These are phyloP conservation scores for Teunomyces kruisii DNA, from an alignment of 805 yeast genomes.

Conservation along the genomic window DNA sequence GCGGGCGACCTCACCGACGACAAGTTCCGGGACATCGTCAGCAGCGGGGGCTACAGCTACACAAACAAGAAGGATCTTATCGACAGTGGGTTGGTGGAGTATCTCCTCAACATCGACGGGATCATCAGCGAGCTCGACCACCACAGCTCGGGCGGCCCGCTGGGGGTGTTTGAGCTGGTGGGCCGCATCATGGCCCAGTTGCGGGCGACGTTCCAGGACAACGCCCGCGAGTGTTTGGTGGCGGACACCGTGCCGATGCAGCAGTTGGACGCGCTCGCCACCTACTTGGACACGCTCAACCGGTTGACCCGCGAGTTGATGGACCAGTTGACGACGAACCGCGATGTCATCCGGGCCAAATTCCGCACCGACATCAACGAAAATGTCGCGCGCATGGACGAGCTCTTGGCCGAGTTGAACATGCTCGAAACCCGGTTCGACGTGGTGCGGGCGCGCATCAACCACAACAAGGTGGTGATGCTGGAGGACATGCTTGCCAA, in stretches of 20 bases:
- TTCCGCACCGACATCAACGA: conserved; percentile 27
- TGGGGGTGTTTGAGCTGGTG: conserved; percentile 7
- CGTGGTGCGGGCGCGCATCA: conserved; percentile 14
- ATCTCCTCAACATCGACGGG: conserved; percentile 29
- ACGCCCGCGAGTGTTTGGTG: background rate
- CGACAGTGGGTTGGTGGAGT: conserved; percentile 27
- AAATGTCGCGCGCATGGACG: conserved; percentile 27
- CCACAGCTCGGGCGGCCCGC: background rate
- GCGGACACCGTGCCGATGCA: conserved; percentile 2
- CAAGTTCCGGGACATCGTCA: conserved; percentile 13
- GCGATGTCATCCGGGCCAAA: conserved; percentile 16
- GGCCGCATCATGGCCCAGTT: conserved; percentile 3
- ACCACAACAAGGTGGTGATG: conserved; percentile 24
- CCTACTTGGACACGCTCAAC: conserved; percentile 18
- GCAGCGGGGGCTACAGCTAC: conserved; percentile 22
- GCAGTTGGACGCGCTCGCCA: conserved; percentile 16
- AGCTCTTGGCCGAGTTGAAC: conserved; percentile 23
- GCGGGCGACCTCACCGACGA: conserved; percentile 9
- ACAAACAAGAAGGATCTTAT: conserved; percentile 9
- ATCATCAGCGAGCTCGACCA: conserved; percentile 15
- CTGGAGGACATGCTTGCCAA: conserved; percentile 25
- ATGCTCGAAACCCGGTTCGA: conserved; percentile 25
- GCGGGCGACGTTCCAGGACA: background rate
- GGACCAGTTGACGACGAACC: conserved; percentile 16
- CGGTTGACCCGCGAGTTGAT: conserved; percentile 17